These are phyloP conservation scores for Coemansia sp. DNA, from an alignment of 192 early-diverging fungal species.

Conservation along the genomic window DNA sequence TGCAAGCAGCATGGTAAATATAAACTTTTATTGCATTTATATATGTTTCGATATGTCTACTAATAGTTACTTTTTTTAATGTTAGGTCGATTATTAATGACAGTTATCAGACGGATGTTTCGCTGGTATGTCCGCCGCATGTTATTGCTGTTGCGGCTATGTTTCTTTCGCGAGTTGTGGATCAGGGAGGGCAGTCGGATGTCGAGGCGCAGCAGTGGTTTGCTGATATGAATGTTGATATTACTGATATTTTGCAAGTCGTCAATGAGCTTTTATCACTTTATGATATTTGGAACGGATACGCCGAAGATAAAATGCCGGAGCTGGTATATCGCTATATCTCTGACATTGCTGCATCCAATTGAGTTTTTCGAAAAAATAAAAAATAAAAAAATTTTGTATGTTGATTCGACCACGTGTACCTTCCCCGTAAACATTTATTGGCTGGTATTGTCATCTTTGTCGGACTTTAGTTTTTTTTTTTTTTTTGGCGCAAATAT, in stretches of 20 bases:
- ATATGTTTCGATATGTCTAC: not conserved
- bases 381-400: not conserved
- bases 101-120: conserved; percentile 76
- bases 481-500: not conserved
- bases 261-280: conserved; percentile 75
- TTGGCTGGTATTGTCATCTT: not conserved
- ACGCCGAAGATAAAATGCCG: conserved; percentile 62
- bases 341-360: conserved; percentile 42
- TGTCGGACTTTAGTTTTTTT: not conserved
- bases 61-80: not conserved
- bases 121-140: conserved; percentile 86
- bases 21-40: not conserved
- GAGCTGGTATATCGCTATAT: conserved; percentile 37
- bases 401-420: not conserved
- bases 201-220: conserved; percentile 78
- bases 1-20: conserved; percentile 59
- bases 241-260: conserved; percentile 74
- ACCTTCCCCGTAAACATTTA: conserved; percentile 7
- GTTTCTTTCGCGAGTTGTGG: conserved; percentile 61
- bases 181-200: conserved; percentile 45
- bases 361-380: not conserved
- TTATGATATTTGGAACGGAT: conserved; percentile 71
- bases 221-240: conserved; percentile 78
- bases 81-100: conserved; percentile 78
- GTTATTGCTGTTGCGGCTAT: conserved; percentile 84